Evolutionary conservation across 148 eudicot genomes (phyloP).

Genomic region (Oxyria digyna): DNA sequence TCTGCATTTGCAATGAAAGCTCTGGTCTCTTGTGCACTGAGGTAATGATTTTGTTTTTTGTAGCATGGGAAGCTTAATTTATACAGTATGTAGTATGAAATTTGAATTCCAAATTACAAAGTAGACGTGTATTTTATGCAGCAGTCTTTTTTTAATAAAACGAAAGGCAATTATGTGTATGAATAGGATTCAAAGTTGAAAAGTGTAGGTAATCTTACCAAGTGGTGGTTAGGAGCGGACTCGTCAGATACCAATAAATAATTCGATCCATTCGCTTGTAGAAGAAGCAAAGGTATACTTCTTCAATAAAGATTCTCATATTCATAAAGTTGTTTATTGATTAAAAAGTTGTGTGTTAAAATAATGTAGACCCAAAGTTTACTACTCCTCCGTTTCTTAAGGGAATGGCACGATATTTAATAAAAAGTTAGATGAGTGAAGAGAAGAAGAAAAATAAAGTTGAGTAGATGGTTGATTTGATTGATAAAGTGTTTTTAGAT

Average conservation of each 20-base stretch:
- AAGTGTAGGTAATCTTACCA: not conserved
- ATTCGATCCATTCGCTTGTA: slow-evolving; percentile 1
- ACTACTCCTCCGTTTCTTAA: too few relatives aligned
- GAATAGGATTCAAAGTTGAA: not conserved
- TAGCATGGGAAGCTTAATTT: not conserved
- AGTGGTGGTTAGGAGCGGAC: not conserved
- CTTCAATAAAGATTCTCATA: not conserved
- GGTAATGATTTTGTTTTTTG: not conserved
- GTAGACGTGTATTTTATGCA: too few relatives aligned
- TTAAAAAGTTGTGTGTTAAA: too few relatives aligned
- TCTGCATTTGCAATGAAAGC: not conserved
- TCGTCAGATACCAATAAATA: not conserved
- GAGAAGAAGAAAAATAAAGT: too few relatives aligned
- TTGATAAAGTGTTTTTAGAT: too few relatives aligned
- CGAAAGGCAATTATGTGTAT: not conserved
- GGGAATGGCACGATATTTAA: too few relatives aligned
- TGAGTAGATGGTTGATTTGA: too few relatives aligned
- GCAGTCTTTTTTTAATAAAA: not conserved
- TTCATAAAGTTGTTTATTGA: too few relatives aligned
- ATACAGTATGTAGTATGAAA: not conserved
- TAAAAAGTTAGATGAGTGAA: too few relatives aligned
- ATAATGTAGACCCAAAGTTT: too few relatives aligned
- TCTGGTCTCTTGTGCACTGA: not conserved
- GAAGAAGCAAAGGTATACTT: not conserved
- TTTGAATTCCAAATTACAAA: not conserved